Evolutionary conservation across 228 moss, liverwort and hornwort genomes (phyloP).

Genomic region (Sphagnum fallax): DNA sequence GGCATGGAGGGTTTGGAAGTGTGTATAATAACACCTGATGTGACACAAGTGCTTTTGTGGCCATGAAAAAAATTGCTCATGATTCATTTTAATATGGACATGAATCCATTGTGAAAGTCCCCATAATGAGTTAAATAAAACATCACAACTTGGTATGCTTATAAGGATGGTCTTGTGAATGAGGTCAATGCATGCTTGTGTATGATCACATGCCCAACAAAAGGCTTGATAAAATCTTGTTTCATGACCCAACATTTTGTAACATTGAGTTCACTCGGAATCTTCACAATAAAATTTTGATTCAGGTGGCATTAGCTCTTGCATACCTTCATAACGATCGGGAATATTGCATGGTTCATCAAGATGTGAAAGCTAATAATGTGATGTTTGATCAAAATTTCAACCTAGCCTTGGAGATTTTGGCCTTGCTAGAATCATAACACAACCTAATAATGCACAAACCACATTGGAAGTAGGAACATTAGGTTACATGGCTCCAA

Average conservation of each 20-base stretch:
- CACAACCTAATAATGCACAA: not conserved
- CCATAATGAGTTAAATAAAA: not conserved
- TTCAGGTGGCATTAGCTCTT: not conserved
- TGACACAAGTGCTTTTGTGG: not conserved
- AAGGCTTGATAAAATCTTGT: constrained; percentile 15
- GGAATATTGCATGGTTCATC: not conserved
- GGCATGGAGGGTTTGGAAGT: constrained; percentile 11
- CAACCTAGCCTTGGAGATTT: constrained; percentile 23
- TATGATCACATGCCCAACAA: constrained; percentile 20
- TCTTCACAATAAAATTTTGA: constrained; percentile 12
- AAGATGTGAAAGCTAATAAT: constrained; percentile 4
- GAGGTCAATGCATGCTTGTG: constrained; percentile 4
- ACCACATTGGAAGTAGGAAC: constrained; percentile 13
- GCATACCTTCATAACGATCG: not conserved
- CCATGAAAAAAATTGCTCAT: constrained; percentile 6
- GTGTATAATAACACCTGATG: constrained; percentile 3
- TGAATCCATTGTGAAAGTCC: constrained; percentile 11
- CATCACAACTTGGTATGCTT: constrained; percentile 13
- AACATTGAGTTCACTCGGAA: constrained; percentile 14
- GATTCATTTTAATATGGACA: constrained; percentile 5
- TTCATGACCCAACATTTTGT: not conserved
- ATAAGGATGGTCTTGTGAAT: constrained; percentile 8
- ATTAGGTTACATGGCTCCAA: constrained; percentile 25
- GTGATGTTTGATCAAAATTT: constrained; percentile 22
- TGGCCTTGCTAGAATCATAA: constrained; percentile 13